Conservation (phyloP, 306 rosid species). For the Calophaca sinica region DNA sequence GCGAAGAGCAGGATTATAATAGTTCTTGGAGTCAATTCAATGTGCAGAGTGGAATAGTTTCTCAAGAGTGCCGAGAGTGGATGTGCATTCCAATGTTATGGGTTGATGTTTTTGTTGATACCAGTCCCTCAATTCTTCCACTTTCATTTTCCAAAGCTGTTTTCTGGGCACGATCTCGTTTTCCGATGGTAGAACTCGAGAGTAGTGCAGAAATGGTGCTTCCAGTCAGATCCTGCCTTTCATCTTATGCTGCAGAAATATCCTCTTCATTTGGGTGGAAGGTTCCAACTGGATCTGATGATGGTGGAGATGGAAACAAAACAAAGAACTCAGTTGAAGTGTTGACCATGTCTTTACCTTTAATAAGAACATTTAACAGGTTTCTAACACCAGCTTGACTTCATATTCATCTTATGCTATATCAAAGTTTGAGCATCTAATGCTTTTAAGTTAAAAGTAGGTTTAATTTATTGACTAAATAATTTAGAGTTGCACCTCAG, state of each 20-base stretch:
- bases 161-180: conserved; percentile 94
- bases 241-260: conserved; percentile 71
- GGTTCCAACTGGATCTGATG: conserved; percentile 91
- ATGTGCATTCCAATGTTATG: conserved; percentile 97
- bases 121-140: conserved; percentile 73
- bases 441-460: conserved; percentile 31
- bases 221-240: conserved; percentile 80
- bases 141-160: conserved; percentile 90
- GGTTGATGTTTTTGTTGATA: conserved; percentile 81
- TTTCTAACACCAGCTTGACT: conserved; percentile 51
- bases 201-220: conserved; percentile 62
- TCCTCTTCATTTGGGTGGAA: conserved; percentile 85
- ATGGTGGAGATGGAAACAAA: conserved; percentile 82
- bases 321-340: conserved; percentile 79
- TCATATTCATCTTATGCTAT: conserved; percentile 37
- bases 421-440: conserved; percentile 27
- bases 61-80: conserved; percentile 76
- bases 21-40: conserved; percentile 80
- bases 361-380: conserved; percentile 80
- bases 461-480: conserved; percentile 46
- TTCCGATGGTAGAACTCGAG: conserved; percentile 80
- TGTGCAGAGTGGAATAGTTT: conserved; percentile 68
- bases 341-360: conserved; percentile 71
- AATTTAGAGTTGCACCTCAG: conserved; percentile 63
- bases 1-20: conserved; percentile 60